Evolutionary conservation across 225 moss, liverwort and hornwort genomes (phyloP).

Genomic region (Polytrichum formosum): DNA sequence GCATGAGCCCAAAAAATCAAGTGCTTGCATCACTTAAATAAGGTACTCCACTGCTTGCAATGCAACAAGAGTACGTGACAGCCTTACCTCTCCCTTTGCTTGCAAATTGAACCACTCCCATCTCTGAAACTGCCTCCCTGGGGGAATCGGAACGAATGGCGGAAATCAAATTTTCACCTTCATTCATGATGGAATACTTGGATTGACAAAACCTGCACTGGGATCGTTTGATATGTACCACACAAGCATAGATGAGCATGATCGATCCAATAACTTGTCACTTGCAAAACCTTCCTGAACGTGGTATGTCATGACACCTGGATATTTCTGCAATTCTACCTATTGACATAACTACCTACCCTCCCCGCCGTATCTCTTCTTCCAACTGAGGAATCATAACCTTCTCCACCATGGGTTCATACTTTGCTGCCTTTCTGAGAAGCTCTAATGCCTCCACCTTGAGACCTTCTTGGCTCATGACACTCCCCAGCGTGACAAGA

Average conservation of each 20-base stretch:
- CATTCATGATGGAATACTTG: background rate
- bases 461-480: conserved; percentile 89
- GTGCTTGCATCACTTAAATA: no score
- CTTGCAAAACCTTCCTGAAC: background rate
- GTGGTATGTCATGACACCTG: background rate
- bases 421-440: conserved; percentile 57
- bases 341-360: conserved; percentile 6
- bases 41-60: no score
- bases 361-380: conserved; percentile 30
- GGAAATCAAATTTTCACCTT: background rate
- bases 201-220: background rate
- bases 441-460: conserved; percentile 70
- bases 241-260: background rate
- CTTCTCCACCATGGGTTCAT: conserved; percentile 52
- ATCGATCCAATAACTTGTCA: background rate
- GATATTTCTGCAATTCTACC: background rate
- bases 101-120: background rate
- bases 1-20: no score
- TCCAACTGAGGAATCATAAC: conserved; percentile 48
- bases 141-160: background rate
- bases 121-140: background rate
- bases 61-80: no score
- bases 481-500: conserved; percentile 80
- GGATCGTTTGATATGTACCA: background rate
- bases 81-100: background rate